A percentile compares a stretch with the other conserved stretches of the same genome.
These are phyloP conservation scores for Diaporthe sp. DNA, from an alignment of 2,329 filamentous ascomycete genomes.

Conservation along the genomic window DNA sequence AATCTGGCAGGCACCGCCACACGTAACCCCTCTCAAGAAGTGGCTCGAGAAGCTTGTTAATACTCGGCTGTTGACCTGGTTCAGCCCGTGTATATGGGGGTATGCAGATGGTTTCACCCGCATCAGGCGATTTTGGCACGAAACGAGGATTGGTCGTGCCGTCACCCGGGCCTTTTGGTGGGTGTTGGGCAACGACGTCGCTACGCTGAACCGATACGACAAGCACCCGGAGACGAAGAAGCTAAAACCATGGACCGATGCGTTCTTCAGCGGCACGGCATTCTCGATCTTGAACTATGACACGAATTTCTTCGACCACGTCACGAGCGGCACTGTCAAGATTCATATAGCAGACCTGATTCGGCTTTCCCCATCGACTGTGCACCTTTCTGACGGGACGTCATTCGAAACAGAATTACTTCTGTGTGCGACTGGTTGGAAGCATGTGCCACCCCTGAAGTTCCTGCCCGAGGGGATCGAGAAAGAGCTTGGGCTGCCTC, in stretches of 20 bases:
- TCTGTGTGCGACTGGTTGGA: conserved; percentile 72
- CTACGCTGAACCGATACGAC: conserved; percentile 66
- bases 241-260: conserved; percentile 65
- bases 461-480: conserved; percentile 33
- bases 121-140: conserved; percentile 69
- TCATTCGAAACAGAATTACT: conserved; percentile 64
- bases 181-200: conserved; percentile 68
- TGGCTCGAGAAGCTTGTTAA: conserved; percentile 77
- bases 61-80: conserved; percentile 78
- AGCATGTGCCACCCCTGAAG: conserved; percentile 57
- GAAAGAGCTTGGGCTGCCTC: conserved; percentile 30
- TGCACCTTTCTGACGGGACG: conserved; percentile 66
- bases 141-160: conserved; percentile 67
- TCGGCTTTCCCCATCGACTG: conserved; percentile 57
- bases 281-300: conserved; percentile 74
- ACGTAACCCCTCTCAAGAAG: conserved; percentile 76
- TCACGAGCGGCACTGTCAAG: conserved; percentile 64
- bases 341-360: conserved; percentile 67
- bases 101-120: conserved; percentile 70
- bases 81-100: conserved; percentile 82
- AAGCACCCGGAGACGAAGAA: conserved; percentile 65
- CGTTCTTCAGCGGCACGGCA: conserved; percentile 67
- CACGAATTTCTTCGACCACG: conserved; percentile 68
- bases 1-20: conserved; percentile 69
- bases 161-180: conserved; percentile 71